Evolutionary conservation across 73 alveolate species (phyloP), one percentile per base, ranked within the genome.

Genomic region (Tetrahymena elliotti): DNA sequence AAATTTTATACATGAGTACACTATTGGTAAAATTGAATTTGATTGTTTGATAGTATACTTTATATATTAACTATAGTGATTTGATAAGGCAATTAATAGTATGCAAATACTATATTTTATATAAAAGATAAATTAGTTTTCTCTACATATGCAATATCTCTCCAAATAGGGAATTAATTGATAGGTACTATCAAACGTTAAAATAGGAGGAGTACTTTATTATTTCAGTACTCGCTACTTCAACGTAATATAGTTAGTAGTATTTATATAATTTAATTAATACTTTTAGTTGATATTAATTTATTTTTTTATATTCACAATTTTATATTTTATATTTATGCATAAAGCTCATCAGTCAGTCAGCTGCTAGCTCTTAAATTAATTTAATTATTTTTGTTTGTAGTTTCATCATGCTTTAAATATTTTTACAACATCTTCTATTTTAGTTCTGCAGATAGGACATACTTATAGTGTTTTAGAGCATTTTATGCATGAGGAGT

Each of bases 381-480:
- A 47, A 47, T 47, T 47, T 47, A 47, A 47, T 47, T 47, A 47
- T 47, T 47, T 47, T 47, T 10, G 6, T 6, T 0, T 1, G 3
- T 47, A 3, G n/a, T 1, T 68, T 68, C 88, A 18, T 94, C 96
- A 94, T 68, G 93, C 93, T 88, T 97, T 97, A 95, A 94, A 97
- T 37, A 97, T 97, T 95, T 96, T 97, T 18, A 97, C 96, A 39
- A 97, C 95, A 92, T 97, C 99, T 53, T 83, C 96, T 93, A 97
- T 96, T 39, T 96, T 97, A n/a, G 95, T 95, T 84, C 99, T 96
- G 93, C 99, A 97, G 20, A 97, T 95, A 18, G 99, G 99, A 84
- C 99, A 97, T 36, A 84, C 95, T 34, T 95, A 83, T 52, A 97
- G 97, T 36, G 95, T 97, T 94, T 96, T 94, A 15, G 98, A 96